Conservation (phyloP, 139 green algal species). For the Chlamydomonas schloesseri region DNA sequence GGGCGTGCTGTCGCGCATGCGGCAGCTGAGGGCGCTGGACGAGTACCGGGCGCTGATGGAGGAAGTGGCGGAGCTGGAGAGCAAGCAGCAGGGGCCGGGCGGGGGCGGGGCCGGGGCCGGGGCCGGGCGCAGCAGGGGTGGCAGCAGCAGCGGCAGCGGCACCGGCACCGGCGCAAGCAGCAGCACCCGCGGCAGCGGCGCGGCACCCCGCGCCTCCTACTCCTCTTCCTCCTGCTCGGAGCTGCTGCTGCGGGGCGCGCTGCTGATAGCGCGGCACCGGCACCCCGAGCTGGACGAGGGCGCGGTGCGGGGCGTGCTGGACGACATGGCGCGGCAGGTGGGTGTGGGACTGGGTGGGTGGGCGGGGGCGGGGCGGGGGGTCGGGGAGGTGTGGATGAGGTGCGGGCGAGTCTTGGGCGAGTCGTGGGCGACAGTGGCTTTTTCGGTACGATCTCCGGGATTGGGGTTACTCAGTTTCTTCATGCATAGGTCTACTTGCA, state of each 20-base stretch:
- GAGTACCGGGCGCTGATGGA: slow-evolving; percentile 13
- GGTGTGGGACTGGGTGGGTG: too few relatives aligned
- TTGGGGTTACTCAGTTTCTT: too few relatives aligned
- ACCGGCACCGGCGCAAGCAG: not conserved
- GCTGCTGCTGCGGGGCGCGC: slow-evolving; percentile 15
- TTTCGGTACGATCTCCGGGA: too few relatives aligned
- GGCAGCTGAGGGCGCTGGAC: slow-evolving; percentile 10
- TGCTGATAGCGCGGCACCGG: slow-evolving; percentile 30
- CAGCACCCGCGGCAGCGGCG: not conserved
- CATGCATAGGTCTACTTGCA: too few relatives aligned
- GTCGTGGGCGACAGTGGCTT: too few relatives aligned
- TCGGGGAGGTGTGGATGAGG: too few relatives aligned
- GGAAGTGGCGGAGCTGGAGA: not conserved
- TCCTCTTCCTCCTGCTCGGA: not conserved
- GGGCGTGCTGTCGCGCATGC: slow-evolving; percentile 1
- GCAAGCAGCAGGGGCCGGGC: not conserved
- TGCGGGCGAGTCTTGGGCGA: too few relatives aligned
- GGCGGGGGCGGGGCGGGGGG: too few relatives aligned
- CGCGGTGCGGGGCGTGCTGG: slow-evolving; percentile 1
- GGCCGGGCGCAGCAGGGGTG: too few relatives aligned
- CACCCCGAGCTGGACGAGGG: slow-evolving; percentile 23
- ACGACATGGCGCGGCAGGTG: slow-evolving; percentile 1
- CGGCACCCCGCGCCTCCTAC: too few relatives aligned
- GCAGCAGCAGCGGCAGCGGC: not conserved
- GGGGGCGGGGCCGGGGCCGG: not conserved